These are phyloP conservation scores for Colletotrichum sp. DNA, from an alignment of 2,329 filamentous ascomycete genomes.

Conservation along the genomic window DNA sequence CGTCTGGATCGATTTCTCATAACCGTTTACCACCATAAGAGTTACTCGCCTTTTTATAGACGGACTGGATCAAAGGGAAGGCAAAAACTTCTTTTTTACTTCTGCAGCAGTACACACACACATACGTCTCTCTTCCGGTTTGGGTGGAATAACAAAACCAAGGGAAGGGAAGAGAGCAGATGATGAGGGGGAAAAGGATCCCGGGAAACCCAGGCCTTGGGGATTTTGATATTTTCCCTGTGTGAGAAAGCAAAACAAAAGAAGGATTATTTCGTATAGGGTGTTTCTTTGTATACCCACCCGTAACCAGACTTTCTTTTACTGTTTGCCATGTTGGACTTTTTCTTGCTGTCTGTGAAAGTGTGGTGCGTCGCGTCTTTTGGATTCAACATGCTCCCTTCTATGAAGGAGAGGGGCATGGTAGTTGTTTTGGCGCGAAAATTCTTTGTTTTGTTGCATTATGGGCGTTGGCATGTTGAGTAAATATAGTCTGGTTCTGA, in stretches of 20 bases:
- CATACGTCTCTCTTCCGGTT: not conserved
- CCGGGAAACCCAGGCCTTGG: slow-evolving; percentile 3
- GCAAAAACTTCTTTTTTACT: not conserved
- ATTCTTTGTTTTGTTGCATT: slow-evolving; percentile 3
- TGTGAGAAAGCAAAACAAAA: not conserved
- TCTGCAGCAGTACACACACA: not conserved
- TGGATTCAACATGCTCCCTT: not conserved
- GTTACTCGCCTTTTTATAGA: slow-evolving; percentile 12
- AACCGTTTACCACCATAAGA: slow-evolving; percentile 2
- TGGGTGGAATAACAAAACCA: not conserved
- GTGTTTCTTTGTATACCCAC: slow-evolving; percentile 17
- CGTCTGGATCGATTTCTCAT: slow-evolving; percentile 18
- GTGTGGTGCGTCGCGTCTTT: not conserved
- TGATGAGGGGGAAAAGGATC: not conserved
- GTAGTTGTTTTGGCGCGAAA: not conserved
- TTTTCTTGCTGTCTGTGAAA: not conserved
- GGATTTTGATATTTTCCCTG: not conserved
- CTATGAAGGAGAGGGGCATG: not conserved
- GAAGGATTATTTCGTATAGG: not conserved
- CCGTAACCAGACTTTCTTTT: slow-evolving; percentile 18
- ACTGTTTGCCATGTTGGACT: not conserved
- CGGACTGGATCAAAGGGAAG: slow-evolving; percentile 10
- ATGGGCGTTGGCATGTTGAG: slow-evolving; percentile 18
- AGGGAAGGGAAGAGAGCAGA: not conserved
- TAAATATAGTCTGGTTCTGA: slow-evolving; percentile 14